These are phyloP conservation scores for Boletellus deceptivus DNA, from an alignment of 1,284 basidiomycete species.

Conservation along the genomic window DNA sequence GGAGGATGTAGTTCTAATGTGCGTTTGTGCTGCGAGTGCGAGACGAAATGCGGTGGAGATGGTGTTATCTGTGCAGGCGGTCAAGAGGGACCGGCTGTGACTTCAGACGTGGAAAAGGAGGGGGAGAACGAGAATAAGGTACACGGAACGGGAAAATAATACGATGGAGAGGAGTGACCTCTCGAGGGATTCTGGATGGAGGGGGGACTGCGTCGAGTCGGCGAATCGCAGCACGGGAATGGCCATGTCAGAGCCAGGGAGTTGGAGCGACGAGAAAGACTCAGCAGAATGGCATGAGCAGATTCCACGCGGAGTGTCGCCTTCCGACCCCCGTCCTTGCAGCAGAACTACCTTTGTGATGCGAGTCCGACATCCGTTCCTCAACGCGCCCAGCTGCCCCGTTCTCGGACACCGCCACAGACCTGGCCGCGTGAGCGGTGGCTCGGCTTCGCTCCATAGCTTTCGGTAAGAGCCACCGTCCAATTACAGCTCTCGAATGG, in stretches of 20 bases:
- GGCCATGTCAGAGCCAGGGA: not conserved
- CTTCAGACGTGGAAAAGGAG: too few species aligned
- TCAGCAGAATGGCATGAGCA: not conserved
- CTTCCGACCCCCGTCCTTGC: not conserved
- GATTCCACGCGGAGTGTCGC: not conserved
- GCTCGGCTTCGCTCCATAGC: slow-evolving; percentile 1
- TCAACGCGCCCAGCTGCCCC: not conserved
- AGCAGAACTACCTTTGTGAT: not conserved
- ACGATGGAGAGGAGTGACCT: not conserved
- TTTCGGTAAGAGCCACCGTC: too few species aligned
- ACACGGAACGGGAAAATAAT: slow-evolving; percentile 2
- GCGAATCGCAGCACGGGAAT: slow-evolving; percentile 16
- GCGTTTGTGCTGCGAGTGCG: slow-evolving; percentile 3
- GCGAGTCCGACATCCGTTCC: not conserved
- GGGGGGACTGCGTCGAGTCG: not conserved
- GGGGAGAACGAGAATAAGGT: not conserved
- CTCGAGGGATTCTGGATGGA: slow-evolving; percentile 15
- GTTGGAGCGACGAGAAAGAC: not conserved
- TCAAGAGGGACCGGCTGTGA: not conserved
- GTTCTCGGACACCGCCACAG: slow-evolving; percentile 3
- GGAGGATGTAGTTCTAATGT: not conserved
- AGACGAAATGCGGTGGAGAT: not conserved
- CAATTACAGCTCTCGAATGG: too few species aligned
- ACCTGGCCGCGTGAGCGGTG: not conserved
- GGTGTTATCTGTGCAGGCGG: not conserved